Evolutionary conservation across 805 yeast genomes (phyloP).

Genomic region (Saturnispora zaruensis): DNA sequence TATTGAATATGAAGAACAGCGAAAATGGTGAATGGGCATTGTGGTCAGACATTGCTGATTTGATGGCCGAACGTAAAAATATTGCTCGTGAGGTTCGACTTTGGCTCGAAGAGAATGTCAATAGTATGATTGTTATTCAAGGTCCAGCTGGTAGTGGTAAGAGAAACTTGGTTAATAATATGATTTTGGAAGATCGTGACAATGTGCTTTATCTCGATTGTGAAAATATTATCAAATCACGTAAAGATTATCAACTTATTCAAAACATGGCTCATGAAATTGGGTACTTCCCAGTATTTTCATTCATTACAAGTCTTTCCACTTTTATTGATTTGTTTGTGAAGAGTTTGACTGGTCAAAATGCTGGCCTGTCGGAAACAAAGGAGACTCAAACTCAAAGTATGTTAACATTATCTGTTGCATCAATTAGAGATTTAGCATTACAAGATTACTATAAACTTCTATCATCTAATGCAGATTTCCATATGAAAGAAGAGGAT

Average conservation of each 20-base stretch:
- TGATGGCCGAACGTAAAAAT: conserved; percentile 66
- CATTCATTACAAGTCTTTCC: conserved; percentile 80
- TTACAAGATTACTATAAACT: conserved; percentile 34
- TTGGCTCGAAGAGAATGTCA: conserved; percentile 83
- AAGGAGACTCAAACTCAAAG: conserved; percentile 75
- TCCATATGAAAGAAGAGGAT: conserved; percentile 57
- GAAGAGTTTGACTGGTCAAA: conserved; percentile 90
- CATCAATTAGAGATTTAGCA: conserved; percentile 64
- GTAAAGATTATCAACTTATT: conserved; percentile 65
- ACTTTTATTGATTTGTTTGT: conserved; percentile 75
- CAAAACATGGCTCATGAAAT: conserved; percentile 61
- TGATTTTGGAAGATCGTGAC: conserved; percentile 50
- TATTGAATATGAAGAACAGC: conserved; percentile 16
- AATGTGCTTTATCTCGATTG: conserved; percentile 71
- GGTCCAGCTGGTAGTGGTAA: conserved; percentile 98
- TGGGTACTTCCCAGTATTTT: conserved; percentile 90
- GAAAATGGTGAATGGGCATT: conserved; percentile 14
- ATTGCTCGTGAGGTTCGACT: conserved; percentile 59
- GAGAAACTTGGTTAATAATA: conserved; percentile 62
- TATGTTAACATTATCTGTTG: conserved; percentile 63
- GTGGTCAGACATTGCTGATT: conserved; percentile 20
- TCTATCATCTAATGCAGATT: conserved; percentile 19
- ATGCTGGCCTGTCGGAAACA: conserved; percentile 79
- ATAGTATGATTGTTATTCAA: conserved; percentile 78
- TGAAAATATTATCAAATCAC: conserved; percentile 59